Percentiles rank a stretch among this genome's conserved stretches.
Conservation (phyloP, 1,284 basidiomycete species). For the Leccinum subfulvum region DNA sequence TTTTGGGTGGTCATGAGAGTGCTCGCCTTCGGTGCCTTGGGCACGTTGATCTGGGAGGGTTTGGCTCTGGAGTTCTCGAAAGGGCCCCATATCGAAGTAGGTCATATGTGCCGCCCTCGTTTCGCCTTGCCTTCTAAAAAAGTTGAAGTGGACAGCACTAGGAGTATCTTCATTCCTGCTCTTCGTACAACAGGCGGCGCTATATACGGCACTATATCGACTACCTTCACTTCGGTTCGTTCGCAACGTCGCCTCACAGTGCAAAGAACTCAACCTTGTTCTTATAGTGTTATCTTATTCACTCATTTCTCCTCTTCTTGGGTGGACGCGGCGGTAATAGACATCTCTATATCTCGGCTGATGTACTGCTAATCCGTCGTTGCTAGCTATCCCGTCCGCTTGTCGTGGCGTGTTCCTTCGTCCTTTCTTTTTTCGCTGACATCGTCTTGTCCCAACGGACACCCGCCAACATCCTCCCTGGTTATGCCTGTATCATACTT, state of each 20-base stretch:
- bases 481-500: constrained; percentile 60
- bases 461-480: constrained; percentile 50
- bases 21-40: constrained; percentile 62
- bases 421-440: constrained; percentile 54
- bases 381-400: constrained; percentile 46
- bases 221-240: constrained; percentile 63
- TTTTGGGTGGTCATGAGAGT: constrained; percentile 74
- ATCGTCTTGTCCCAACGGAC: constrained; percentile 46
- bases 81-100: constrained; percentile 58
- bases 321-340: constrained; percentile 48
- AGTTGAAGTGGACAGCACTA: constrained; percentile 63
- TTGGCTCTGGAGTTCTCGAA: constrained; percentile 51
- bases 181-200: constrained; percentile 62
- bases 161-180: constrained; percentile 64
- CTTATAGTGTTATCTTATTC: constrained; percentile 60
- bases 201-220: constrained; percentile 63
- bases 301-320: constrained; percentile 66
- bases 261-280: constrained; percentile 1
- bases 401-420: constrained; percentile 44
- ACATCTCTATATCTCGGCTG: constrained; percentile 46
- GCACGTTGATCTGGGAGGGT: constrained; percentile 56
- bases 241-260: neutral
- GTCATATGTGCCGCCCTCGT: constrained; percentile 17
- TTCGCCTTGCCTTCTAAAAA: constrained; percentile 10
- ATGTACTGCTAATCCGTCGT: neutral